Conservation (phyloP, 805 yeast species). For the Candida golubevii region DNA sequence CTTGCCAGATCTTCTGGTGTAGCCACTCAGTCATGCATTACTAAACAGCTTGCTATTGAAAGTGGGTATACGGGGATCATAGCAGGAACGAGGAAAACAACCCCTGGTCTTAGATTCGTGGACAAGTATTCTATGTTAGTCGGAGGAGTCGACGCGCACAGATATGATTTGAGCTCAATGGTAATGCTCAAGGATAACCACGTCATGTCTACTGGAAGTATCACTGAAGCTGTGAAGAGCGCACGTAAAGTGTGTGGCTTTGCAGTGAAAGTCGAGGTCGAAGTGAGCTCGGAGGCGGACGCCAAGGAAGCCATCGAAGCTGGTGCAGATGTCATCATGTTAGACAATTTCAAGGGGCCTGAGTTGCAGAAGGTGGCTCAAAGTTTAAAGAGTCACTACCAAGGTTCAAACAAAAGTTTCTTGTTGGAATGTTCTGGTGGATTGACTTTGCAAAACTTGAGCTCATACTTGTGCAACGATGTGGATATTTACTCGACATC, state of each 20-base stretch:
- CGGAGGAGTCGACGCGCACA: slow-evolving; percentile 91
- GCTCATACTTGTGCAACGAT: slow-evolving; percentile 63
- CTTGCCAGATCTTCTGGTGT: slow-evolving; percentile 83
- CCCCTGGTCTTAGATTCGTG: slow-evolving; percentile 85
- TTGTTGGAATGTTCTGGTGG: slow-evolving; percentile 93
- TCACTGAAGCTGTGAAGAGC: slow-evolving; percentile 70
- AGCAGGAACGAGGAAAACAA: slow-evolving; percentile 97
- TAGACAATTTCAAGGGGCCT: slow-evolving; percentile 77
- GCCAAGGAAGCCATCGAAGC: slow-evolving; percentile 91
- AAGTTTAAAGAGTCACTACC: slow-evolving; percentile 56
- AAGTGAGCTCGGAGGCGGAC: slow-evolving; percentile 77
- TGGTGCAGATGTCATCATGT: slow-evolving; percentile 94
- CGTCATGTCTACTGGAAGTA: slow-evolving; percentile 88
- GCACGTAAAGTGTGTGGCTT: slow-evolving; percentile 87
- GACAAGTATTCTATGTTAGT: slow-evolving; percentile 94
- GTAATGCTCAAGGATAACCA: slow-evolving; percentile 96
- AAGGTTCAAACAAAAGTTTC: slow-evolving; percentile 43
- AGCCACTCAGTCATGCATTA: slow-evolving; percentile 65
- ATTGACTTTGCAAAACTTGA: slow-evolving; percentile 63
- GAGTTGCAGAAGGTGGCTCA: slow-evolving; percentile 62
- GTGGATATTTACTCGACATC: slow-evolving; percentile 90
- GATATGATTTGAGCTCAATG: slow-evolving; percentile 90
- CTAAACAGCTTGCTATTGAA: slow-evolving; percentile 57
- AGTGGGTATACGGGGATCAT: slow-evolving; percentile 76
- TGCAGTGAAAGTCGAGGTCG: slow-evolving; percentile 87